Evolutionary conservation across 495 filamentous ascomycete genomes (phyloP).

Genomic region (Penicillium steckii): DNA sequence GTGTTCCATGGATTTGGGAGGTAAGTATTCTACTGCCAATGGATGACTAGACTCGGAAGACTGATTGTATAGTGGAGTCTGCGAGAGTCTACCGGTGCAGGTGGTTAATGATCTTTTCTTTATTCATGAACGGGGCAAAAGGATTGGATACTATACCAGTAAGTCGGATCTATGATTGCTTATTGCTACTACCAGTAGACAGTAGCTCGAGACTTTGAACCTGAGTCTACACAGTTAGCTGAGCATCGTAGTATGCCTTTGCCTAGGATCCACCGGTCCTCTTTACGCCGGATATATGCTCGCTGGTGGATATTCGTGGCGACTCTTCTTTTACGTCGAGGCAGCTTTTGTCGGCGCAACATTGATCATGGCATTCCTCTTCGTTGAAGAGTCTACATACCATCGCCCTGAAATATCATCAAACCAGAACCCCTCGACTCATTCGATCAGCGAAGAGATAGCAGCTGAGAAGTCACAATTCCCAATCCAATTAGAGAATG

Average conservation of each 20-base stretch:
- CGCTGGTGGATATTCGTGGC: slow-evolving; percentile 59
- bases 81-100: slow-evolving; percentile 62
- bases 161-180: not conserved
- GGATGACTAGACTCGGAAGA: too few relatives aligned
- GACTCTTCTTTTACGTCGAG: slow-evolving; percentile 64
- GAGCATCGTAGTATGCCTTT: slow-evolving; percentile 58
- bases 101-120: slow-evolving; percentile 69
- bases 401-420: slow-evolving; percentile 33
- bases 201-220: too few relatives aligned
- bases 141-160: slow-evolving; percentile 60
- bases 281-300: slow-evolving; percentile 66
- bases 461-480: slow-evolving; percentile 3
- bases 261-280: slow-evolving; percentile 57
- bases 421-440: not conserved
- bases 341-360: slow-evolving; percentile 56
- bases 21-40: not conserved
- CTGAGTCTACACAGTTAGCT: not conserved
- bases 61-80: slow-evolving; percentile 44
- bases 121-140: slow-evolving; percentile 58
- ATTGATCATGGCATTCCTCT: slow-evolving; percentile 57
- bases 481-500: slow-evolving; percentile 6
- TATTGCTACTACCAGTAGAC: too few relatives aligned
- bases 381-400: slow-evolving; percentile 62
- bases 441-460: not conserved
- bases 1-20: slow-evolving; percentile 54